Evolutionary conservation across 108 stramenopile species (phyloP).

Genomic region (Nitzschia putrida): DNA sequence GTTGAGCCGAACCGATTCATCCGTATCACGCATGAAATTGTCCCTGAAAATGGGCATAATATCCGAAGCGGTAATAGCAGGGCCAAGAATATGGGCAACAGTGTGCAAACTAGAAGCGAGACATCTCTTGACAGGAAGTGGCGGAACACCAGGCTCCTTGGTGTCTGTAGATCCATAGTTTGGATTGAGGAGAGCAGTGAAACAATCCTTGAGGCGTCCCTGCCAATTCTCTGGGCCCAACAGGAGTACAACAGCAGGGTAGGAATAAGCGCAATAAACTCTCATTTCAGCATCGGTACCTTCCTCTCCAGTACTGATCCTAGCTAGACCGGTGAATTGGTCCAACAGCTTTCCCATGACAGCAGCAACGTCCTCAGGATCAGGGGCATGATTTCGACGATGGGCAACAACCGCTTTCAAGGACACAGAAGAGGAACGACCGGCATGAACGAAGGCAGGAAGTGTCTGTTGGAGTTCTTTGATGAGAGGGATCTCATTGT

Average conservation of each 20-base stretch:
- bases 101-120: conserved; percentile 93
- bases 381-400: conserved; percentile 51
- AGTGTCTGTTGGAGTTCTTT: conserved; percentile 46
- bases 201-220: conserved; percentile 77
- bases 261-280: conserved; percentile 94
- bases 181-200: conserved; percentile 72
- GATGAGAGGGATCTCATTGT: conserved; percentile 22
- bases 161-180: conserved; percentile 44
- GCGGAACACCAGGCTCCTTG: conserved; percentile 43
- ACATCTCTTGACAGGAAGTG: conserved; percentile 83
- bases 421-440: conserved; percentile 45
- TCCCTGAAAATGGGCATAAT: conserved; percentile 85
- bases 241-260: conserved; percentile 94
- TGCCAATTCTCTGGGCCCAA: conserved; percentile 83
- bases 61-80: conserved; percentile 58
- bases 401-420: conserved; percentile 50
- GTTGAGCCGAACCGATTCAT: conserved; percentile 93
- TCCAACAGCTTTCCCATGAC: conserved; percentile 64
- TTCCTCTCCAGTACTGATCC: conserved; percentile 72
- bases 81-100: conserved; percentile 84
- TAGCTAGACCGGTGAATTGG: conserved; percentile 84
- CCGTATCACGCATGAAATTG: conserved; percentile 86
- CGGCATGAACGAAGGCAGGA: conserved; percentile 43
- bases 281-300: conserved; percentile 91
- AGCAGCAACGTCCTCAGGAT: conserved; percentile 61